phyloP scores from a whole-genome alignment of 2,329 filamentous ascomycete genomes.

The Stachybotrys chartarum region DNA sequence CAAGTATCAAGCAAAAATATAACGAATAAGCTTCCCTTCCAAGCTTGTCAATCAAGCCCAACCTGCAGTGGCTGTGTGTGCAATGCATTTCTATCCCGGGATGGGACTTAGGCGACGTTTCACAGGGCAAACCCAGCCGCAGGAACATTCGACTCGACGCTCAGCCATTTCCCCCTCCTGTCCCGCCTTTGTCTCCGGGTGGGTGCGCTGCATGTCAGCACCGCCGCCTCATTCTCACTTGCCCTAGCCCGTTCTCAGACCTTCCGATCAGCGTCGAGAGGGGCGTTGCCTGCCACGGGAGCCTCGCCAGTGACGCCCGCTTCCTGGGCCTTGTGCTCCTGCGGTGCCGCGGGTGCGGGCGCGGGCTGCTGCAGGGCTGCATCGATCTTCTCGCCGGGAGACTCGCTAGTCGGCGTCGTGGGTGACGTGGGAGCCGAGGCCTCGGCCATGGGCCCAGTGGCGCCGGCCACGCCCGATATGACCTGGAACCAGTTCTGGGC shows the following conservation, averaged over 20 bases:
- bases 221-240: neutral
- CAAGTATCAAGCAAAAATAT: too few species aligned
- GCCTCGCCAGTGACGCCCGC: constrained; percentile 31
- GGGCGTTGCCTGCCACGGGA: neutral
- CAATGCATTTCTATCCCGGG: neutral
- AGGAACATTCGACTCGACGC: too few species aligned
- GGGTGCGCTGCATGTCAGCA: neutral
- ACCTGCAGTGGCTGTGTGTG: neutral
- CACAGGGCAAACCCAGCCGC: neutral
- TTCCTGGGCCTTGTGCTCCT: constrained; percentile 35
- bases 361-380: constrained; percentile 7
- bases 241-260: constrained; percentile 4
- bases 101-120: neutral
- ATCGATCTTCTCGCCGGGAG: constrained; percentile 7
- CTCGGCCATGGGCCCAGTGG: constrained; percentile 27
- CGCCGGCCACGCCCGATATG: constrained; percentile 55
- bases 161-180: too few species aligned
- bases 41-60: too few species aligned
- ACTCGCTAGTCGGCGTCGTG: constrained; percentile 13
- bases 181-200: too few species aligned
- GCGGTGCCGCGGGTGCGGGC: constrained; percentile 7
- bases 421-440: constrained; percentile 10
- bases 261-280: constrained; percentile 2
- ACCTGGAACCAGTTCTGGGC: constrained; percentile 80
- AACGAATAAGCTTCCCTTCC: too few species aligned